phyloP scores from a whole-genome alignment of 2,329 filamentous ascomycete genomes.

The Gnomoniopsis sp. region DNA sequence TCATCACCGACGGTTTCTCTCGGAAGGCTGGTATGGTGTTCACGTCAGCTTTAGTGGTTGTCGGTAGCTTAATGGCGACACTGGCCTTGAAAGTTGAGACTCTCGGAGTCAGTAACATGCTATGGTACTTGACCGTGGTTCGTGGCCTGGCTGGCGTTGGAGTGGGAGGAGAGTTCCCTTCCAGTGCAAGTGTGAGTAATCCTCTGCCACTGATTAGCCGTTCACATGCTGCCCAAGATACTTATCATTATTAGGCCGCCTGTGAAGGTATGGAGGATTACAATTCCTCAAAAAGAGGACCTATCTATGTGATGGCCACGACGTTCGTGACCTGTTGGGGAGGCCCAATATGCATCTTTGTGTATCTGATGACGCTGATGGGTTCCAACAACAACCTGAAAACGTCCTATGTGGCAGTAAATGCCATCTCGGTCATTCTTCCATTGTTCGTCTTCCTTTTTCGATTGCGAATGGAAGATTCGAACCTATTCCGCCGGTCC shows the following conservation, averaged over 20 bases:
- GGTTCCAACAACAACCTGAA: slow-evolving; percentile 32
- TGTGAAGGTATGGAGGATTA: slow-evolving; percentile 30
- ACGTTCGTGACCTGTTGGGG: slow-evolving; percentile 33
- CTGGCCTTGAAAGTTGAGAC: slow-evolving; percentile 31
- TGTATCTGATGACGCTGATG: slow-evolving; percentile 32
- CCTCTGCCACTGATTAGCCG: background rate
- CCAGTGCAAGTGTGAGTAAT: slow-evolving; percentile 28
- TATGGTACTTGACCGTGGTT: slow-evolving; percentile 34
- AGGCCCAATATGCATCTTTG: slow-evolving; percentile 30
- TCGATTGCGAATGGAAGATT: slow-evolving; percentile 32
- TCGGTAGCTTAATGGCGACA: slow-evolving; percentile 32
- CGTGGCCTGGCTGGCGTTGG: slow-evolving; percentile 34
- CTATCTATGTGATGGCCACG: slow-evolving; percentile 31
- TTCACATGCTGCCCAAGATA: background rate
- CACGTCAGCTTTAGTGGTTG: slow-evolving; percentile 27
- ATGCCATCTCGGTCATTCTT: slow-evolving; percentile 30
- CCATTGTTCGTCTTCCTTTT: slow-evolving; percentile 30
- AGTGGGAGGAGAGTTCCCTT: slow-evolving; percentile 35
- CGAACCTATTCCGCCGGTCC: slow-evolving; percentile 28
- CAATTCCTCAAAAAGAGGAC: slow-evolving; percentile 26
- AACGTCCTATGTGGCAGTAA: slow-evolving; percentile 25
- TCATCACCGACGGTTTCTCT: slow-evolving; percentile 28
- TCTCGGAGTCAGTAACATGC: slow-evolving; percentile 25
- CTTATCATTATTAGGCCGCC: slow-evolving; percentile 21
- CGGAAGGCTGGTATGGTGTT: slow-evolving; percentile 30